These are phyloP conservation scores for Zygotorulaspora sp. DNA, from an alignment of 805 yeast genomes.

Conservation along the genomic window DNA sequence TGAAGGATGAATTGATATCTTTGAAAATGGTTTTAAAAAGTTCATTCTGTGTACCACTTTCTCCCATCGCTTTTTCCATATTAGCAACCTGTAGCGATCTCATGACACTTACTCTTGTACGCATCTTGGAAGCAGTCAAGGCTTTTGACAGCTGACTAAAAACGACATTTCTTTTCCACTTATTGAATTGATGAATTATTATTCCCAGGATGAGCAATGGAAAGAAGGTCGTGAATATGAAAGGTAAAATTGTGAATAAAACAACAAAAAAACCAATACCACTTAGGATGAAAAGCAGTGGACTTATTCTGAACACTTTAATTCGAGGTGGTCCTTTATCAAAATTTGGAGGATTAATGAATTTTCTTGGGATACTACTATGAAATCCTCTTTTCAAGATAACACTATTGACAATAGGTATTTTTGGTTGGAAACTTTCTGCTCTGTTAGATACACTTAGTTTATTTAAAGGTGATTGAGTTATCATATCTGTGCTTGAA, in stretches of 20 bases:
- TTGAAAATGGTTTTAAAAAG: conserved; percentile 9
- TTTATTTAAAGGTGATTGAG: too few species aligned
- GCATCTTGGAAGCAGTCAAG: conserved; percentile 16
- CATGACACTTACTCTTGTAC: conserved; percentile 15
- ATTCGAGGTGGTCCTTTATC: conserved; percentile 9
- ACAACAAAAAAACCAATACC: conserved; percentile 15
- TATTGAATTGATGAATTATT: conserved; percentile 23
- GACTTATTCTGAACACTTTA: conserved; percentile 13
- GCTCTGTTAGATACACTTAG: too few species aligned
- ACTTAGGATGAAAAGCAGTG: conserved; percentile 13
- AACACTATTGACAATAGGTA: too few species aligned
- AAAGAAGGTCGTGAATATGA: conserved; percentile 20
- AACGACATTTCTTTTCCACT: conserved; percentile 22
- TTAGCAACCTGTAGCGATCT: conserved; percentile 16
- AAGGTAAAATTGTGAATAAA: conserved; percentile 17
- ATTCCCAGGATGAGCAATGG: conserved; percentile 24
- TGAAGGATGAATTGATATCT: conserved; percentile 5
- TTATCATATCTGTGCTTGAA: too few species aligned
- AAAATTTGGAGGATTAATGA: background rate
- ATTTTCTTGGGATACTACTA: background rate
- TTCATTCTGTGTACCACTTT: conserved; percentile 4
- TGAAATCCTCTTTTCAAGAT: conserved; percentile 3
- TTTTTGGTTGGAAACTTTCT: too few species aligned
- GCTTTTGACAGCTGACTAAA: conserved; percentile 14
- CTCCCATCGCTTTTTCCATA: conserved; percentile 6